These are phyloP conservation scores for Phaeophleospora eucalypticola DNA, from an alignment of 2,329 filamentous ascomycete genomes.

Conservation along the genomic window DNA sequence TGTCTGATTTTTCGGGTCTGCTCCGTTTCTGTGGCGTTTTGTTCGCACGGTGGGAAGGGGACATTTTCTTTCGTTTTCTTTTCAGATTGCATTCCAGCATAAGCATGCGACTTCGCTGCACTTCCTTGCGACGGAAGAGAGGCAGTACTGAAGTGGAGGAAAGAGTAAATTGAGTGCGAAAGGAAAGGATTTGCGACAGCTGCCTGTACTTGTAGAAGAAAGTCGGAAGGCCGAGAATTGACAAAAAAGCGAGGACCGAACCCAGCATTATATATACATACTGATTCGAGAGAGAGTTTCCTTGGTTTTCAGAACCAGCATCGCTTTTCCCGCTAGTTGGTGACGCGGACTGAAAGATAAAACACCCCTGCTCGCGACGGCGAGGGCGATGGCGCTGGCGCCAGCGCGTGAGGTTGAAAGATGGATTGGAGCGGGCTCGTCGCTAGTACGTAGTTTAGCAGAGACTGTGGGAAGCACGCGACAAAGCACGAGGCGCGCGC, in stretches of 20 bases:
- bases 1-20: not conserved
- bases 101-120: not conserved
- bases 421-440: no score
- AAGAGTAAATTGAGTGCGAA: not conserved
- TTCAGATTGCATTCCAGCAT: conserved; percentile 13
- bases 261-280: conserved; percentile 3
- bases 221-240: conserved; percentile 3
- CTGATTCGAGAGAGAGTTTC: no score
- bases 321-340: no score
- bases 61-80: conserved; percentile 1
- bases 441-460: no score
- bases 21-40: conserved; percentile 2
- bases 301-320: no score
- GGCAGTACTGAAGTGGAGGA: not conserved
- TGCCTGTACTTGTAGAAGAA: conserved; percentile 16
- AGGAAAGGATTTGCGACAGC: conserved; percentile 1
- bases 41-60: not conserved
- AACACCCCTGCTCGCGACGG: no score
- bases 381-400: no score
- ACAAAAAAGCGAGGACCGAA: conserved; percentile 1
- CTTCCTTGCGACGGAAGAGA: conserved; percentile 1
- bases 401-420: no score
- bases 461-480: no score
- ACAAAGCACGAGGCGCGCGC: no score
- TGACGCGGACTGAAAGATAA: no score